phyloP scores from a whole-genome alignment of 2,329 filamentous ascomycete species.

The Aspergillus novofumigatus region DNA sequence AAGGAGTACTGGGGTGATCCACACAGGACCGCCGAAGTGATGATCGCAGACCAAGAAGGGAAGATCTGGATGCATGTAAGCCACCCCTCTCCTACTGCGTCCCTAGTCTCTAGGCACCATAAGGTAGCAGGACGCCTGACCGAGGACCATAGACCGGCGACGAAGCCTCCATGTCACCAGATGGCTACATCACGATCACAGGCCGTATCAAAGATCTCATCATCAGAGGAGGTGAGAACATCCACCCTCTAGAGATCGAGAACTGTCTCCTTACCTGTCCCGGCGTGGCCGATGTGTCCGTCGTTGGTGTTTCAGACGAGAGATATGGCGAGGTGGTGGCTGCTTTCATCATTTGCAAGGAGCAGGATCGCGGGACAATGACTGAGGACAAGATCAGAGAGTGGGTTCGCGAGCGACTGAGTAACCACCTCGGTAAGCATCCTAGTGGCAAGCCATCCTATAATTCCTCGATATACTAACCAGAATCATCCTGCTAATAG shows the following conservation, averaged over 20 bases:
- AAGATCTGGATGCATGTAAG: slow-evolving; percentile 72
- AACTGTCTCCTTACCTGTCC: slow-evolving; percentile 75
- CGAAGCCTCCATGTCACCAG: slow-evolving; percentile 76
- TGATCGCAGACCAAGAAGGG: slow-evolving; percentile 53
- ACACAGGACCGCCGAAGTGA: slow-evolving; percentile 63
- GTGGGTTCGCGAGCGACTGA: slow-evolving; percentile 69
- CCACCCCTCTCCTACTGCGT: background rate
- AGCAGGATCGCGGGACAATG: slow-evolving; percentile 35
- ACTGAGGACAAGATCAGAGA: slow-evolving; percentile 57
- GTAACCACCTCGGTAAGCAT: slow-evolving; percentile 62
- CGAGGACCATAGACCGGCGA: slow-evolving; percentile 65
- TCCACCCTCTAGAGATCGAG: slow-evolving; percentile 89
- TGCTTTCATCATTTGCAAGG: slow-evolving; percentile 67
- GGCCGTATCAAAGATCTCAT: slow-evolving; percentile 93
- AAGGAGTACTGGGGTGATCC: slow-evolving; percentile 82
- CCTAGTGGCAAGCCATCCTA: background rate
- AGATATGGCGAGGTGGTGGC: slow-evolving; percentile 82
- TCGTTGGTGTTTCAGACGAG: slow-evolving; percentile 78
- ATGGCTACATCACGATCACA: slow-evolving; percentile 85
- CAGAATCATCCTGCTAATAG: slow-evolving; percentile 32
- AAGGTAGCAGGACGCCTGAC: background rate
- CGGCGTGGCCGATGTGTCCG: slow-evolving; percentile 68
- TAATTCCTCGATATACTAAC: background rate
- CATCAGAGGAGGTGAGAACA: slow-evolving; percentile 92
- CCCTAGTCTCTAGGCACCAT: too few species aligned